A percentile compares a stretch with the other conserved stretches of the same genome.
phyloP scores from a whole-genome alignment of 257 asterid species.

The Penstemon newberryi region DNA sequence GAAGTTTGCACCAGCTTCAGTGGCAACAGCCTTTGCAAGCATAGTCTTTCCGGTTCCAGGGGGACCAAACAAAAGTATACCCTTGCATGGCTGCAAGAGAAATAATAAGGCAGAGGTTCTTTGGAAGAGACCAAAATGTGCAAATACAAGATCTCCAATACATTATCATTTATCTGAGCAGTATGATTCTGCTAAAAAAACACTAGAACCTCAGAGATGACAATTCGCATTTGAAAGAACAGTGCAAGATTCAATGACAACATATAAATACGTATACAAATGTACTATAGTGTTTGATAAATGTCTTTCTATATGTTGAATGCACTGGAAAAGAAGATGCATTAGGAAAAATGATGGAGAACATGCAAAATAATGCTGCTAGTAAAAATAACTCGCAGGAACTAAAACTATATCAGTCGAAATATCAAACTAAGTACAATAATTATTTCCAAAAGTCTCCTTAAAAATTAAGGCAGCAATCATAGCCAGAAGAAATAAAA shows the following conservation, averaged over 20 bases:
- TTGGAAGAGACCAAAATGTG: not conserved
- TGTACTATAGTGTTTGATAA: conserved; percentile 4
- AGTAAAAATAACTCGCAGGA: not conserved
- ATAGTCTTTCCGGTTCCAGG: conserved; percentile 94
- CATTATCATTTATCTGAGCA: conserved; percentile 13
- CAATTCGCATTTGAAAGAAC: conserved; percentile 12
- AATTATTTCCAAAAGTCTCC: not conserved
- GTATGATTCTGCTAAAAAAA: conserved; percentile 1
- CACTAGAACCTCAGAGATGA: conserved; percentile 2
- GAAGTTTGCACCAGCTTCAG: conserved; percentile 95
- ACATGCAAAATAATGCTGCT: not conserved
- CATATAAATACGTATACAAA: conserved; percentile 8
- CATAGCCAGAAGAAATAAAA: conserved; percentile 3
- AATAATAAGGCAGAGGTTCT: conserved; percentile 16
- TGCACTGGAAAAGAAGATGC: not conserved
- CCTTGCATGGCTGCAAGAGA: conserved; percentile 78
- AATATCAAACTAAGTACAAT: conserved; percentile 12
- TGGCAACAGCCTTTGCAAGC: conserved; percentile 94
- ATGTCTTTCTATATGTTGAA: conserved; percentile 1
- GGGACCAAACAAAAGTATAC: conserved; percentile 86
- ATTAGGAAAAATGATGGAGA: not conserved
- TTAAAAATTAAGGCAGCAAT: not conserved
- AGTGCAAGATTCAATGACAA: not conserved
- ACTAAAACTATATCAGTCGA: conserved; percentile 14
- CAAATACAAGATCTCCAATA: conserved; percentile 1